These are phyloP conservation scores for Paxillus ammoniavirescens DNA, from an alignment of 768 basidiomycete genomes.

Conservation along the genomic window DNA sequence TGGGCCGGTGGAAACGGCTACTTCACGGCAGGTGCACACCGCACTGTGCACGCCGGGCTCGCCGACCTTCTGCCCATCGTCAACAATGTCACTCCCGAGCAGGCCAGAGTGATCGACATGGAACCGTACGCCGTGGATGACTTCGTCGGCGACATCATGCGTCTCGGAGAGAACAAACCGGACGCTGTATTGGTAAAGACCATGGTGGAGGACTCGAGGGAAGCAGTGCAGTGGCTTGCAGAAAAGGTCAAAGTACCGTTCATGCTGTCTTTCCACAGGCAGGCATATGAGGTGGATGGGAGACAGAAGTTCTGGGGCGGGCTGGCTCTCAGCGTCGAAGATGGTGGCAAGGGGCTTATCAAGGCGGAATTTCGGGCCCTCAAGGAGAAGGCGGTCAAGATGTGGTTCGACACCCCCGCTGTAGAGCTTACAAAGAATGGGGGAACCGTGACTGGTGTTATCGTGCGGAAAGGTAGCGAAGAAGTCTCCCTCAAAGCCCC, in stretches of 20 bases:
- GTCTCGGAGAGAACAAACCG: conserved; percentile 51
- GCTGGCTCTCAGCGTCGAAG: conserved; percentile 57
- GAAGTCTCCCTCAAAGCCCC: conserved; percentile 36
- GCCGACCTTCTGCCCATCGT: conserved; percentile 57
- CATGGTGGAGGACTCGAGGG: conserved; percentile 55
- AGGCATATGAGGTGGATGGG: conserved; percentile 64
- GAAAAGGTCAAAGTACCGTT: conserved; percentile 51
- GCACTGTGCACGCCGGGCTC: conserved; percentile 63
- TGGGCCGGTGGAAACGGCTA: conserved; percentile 74
- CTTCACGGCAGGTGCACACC: conserved; percentile 69
- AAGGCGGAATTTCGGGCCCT: conserved; percentile 52
- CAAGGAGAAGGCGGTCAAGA: conserved; percentile 46
- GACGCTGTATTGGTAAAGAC: conserved; percentile 48
- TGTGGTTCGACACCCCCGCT: conserved; percentile 58
- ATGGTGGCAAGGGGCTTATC: conserved; percentile 69
- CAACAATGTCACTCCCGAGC: conserved; percentile 42
- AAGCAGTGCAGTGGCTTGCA: conserved; percentile 57
- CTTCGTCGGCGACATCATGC: conserved; percentile 59
- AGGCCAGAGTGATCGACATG: conserved; percentile 50
- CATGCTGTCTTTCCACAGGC: conserved; percentile 58
- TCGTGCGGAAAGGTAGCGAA: conserved; percentile 39
- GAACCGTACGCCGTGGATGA: conserved; percentile 54
- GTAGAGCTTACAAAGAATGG: conserved; percentile 31
- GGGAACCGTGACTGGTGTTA: conserved; percentile 44
- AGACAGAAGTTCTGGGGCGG: conserved; percentile 72